Evolutionary conservation across 1,139 yeast genomes (phyloP).

Genomic region (Saccharomycopsis crataegensis): DNA sequence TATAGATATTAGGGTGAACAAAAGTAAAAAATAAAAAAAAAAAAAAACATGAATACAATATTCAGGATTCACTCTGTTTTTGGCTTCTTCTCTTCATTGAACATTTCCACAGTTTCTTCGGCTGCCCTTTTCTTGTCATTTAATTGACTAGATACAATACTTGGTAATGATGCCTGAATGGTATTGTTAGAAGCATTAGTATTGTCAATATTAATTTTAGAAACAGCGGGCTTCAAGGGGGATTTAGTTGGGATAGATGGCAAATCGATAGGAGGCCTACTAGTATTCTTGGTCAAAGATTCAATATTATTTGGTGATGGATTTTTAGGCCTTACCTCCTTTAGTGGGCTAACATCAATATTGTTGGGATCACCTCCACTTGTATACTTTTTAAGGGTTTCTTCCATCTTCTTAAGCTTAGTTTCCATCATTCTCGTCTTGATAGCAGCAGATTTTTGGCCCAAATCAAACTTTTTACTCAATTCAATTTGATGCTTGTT

Average conservation of each 20-base stretch:
- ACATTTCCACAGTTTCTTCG: constrained; percentile 1
- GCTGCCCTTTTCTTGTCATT: constrained; percentile 14
- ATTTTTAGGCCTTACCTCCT: not conserved
- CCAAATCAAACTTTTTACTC: constrained; percentile 12
- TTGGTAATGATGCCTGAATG: not conserved
- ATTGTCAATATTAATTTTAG: not conserved
- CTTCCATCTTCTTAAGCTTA: constrained; percentile 8
- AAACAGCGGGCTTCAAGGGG: not conserved
- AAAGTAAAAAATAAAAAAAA: not conserved
- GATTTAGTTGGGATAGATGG: too few relatives aligned
- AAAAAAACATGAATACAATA: not conserved
- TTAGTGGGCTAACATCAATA: not conserved
- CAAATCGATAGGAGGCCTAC: too few relatives aligned
- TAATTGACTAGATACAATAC: not conserved
- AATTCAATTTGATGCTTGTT: constrained; percentile 11
- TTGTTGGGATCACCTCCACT: not conserved
- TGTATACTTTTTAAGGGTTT: not conserved
- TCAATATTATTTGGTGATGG: not conserved
- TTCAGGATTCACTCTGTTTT: constrained; percentile 5
- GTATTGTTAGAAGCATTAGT: not conserved
- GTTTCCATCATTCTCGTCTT: constrained; percentile 13
- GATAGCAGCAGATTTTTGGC: constrained; percentile 13
- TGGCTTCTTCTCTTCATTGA: constrained; percentile 13
- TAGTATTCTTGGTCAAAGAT: too few relatives aligned
- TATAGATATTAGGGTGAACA: not conserved